Percentiles rank a stretch among this genome's conserved stretches.
Evolutionary conservation across 2,329 filamentous ascomycete species (phyloP).

Genomic region (Didymosphaeria variabile): DNA sequence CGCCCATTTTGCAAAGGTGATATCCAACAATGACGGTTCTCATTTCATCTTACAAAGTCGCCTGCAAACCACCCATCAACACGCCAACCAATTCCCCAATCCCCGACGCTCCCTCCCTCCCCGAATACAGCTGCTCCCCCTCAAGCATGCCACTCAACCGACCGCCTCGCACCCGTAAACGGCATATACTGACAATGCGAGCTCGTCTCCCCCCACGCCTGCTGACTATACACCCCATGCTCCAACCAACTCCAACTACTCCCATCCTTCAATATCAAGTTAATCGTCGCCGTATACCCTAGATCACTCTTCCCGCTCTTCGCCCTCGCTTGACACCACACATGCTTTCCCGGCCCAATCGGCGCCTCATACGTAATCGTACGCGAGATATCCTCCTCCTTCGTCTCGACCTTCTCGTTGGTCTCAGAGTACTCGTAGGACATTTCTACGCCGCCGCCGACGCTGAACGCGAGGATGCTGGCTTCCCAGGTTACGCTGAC

Average conservation of each 20-base stretch:
- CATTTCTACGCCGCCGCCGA: constrained; percentile 2
- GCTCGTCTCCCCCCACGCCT: constrained; percentile 2
- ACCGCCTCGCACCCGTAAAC: constrained; percentile 4
- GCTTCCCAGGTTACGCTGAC: constrained; percentile 1
- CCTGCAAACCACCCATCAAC: not conserved
- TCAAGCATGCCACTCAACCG: constrained; percentile 6
- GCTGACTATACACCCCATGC: constrained; percentile 5
- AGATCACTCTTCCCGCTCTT: not conserved
- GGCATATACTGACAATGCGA: not conserved
- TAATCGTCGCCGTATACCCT: constrained; percentile 2
- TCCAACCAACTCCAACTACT: constrained; percentile 5
- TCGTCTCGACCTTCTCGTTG: constrained; percentile 1
- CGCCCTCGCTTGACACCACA: constrained; percentile 8
- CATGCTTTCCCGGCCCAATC: not conserved
- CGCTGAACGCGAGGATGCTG: constrained; percentile 4
- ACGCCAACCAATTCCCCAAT: not conserved
- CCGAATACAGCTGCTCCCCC: not conserved
- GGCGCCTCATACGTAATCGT: not conserved
- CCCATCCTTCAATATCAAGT: constrained; percentile 2
- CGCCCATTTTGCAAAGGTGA: not conserved
- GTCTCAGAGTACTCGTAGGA: constrained; percentile 5
- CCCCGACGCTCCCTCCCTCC: not conserved
- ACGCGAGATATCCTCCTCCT: not conserved
- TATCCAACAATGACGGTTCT: not conserved
- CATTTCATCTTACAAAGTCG: not conserved